Evolutionary conservation across 2,329 filamentous ascomycete species (phyloP).

Genomic region (Graphilbum sp.): DNA sequence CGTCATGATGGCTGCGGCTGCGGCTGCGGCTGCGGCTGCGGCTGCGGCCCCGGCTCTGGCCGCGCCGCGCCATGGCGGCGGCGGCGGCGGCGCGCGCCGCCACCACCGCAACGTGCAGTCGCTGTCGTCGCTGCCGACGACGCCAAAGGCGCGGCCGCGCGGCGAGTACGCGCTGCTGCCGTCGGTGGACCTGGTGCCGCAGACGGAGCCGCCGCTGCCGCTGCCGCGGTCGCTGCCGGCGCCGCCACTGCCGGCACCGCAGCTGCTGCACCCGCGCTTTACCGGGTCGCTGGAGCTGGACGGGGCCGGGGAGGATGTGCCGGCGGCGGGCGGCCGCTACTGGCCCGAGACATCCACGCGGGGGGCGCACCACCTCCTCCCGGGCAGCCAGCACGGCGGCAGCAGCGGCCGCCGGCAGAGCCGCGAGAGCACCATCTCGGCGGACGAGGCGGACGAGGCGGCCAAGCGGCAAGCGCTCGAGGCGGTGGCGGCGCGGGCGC

Average conservation of each 20-base stretch:
- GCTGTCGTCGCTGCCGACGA: slow-evolving; percentile 69
- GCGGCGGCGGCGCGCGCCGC: too few species aligned
- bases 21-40: too few species aligned
- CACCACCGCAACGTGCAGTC: slow-evolving; percentile 68
- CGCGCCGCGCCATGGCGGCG: too few species aligned
- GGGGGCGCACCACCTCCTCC: slow-evolving; percentile 5
- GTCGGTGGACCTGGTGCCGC: slow-evolving; percentile 44
- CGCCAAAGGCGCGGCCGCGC: slow-evolving; percentile 41
- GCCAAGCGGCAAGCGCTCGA: slow-evolving; percentile 36
- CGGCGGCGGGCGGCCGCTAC: slow-evolving; percentile 20
- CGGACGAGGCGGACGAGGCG: slow-evolving; percentile 36
- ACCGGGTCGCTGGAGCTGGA: not conserved
- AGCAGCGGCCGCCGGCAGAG: slow-evolving; percentile 40
- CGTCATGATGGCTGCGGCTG: too few species aligned
- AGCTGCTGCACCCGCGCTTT: too few species aligned
- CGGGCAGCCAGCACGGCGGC: slow-evolving; percentile 16
- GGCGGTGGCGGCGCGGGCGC: slow-evolving; percentile 24
- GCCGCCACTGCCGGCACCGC: too few species aligned
- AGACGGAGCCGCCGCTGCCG: slow-evolving; percentile 36
- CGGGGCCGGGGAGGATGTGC: too few species aligned
- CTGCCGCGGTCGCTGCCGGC: too few species aligned
- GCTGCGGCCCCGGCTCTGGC: too few species aligned
- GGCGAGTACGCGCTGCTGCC: slow-evolving; percentile 39
- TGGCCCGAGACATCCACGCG: slow-evolving; percentile 26
- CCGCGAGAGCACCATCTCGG: slow-evolving; percentile 75